Evolutionary conservation across 2,329 filamentous ascomycete genomes (phyloP), one percentile per base, ranked within the genome.

Genomic region (Fusarium mangiferae): DNA sequence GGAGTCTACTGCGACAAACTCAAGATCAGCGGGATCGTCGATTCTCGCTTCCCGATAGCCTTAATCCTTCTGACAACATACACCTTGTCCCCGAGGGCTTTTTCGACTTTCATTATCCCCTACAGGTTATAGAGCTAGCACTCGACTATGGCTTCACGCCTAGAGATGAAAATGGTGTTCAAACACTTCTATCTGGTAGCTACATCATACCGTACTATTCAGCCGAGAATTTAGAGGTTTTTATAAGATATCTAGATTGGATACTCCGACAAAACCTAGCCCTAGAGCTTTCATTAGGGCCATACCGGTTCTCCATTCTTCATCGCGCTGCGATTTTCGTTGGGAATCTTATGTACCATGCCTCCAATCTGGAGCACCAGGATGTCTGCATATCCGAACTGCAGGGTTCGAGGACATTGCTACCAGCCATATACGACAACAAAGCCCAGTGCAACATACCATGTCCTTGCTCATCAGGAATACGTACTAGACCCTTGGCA

Each of bases 11-110:
- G 4, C 13, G 39, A 13, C 0, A 26, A 30, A 1, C 6, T 44
- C 17, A 39, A 20, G 18, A 30, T 7, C 2, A 39, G 13, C 18
- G 0, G 6, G 1, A 10, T 22, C 24, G 2, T 7, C 42, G 3
- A 15, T 5, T 10, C 5, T n/a, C 30, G 33, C 1, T 17, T 7
- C 24, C 12, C 3, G 33, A 39, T 22, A 38, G 42, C 18, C 56
- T 44, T 10, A 10, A n/a, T 5, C 51, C 51, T 12, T 11, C 9
- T 4, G 12, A 33, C 30, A 33, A 12, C 30, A 30, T n/a, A n/a
- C n/a, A n/a, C n/a, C n/a, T n/a, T n/a, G n/a, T 30, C 11, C n/a
- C 48, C 5, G 0, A 11, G 5, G 15, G 51, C 9, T 1, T 54
- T 17, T 54, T 54, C 9, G 4, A 10, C 1, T 15, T 17, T 10